phyloP scores from a whole-genome alignment of 768 basidiomycete species.

The Termitomyces sp. region DNA sequence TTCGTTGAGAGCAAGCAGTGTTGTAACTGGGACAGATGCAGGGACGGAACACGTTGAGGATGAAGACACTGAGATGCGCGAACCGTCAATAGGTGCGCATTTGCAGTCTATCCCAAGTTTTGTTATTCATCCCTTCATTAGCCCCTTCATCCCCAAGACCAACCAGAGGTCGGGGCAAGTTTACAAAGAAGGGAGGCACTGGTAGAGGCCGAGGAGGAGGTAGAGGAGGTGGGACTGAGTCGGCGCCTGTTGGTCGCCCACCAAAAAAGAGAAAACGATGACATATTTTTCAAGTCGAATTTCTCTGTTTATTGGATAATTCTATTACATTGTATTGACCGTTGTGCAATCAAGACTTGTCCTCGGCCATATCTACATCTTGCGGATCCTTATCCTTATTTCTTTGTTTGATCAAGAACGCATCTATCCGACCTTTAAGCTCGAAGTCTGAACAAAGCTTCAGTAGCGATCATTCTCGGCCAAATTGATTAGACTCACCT shows the following conservation, averaged over 20 bases:
- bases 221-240: conserved; percentile 18
- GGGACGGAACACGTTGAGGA: conserved; percentile 69
- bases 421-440: conserved; percentile 69
- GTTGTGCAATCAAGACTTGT: conserved; percentile 7
- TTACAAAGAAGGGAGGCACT: conserved; percentile 20
- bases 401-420: conserved; percentile 57
- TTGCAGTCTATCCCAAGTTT: not conserved
- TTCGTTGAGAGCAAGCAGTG: conserved; percentile 55
- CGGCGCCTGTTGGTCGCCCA: conserved; percentile 25
- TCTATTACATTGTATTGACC: not conserved
- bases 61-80: conserved; percentile 54
- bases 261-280: conserved; percentile 44
- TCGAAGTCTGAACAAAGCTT: conserved; percentile 44
- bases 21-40: conserved; percentile 64
- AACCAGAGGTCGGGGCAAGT: conserved; percentile 27
- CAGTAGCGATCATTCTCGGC: not conserved
- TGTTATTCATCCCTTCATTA: conserved; percentile 10
- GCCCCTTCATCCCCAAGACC: conserved; percentile 34
- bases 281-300: conserved; percentile 1
- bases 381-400: conserved; percentile 23
- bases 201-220: conserved; percentile 11
- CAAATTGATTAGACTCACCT: conserved; percentile 33
- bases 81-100: conserved; percentile 50
- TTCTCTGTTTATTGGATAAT: not conserved
- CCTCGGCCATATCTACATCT: conserved; percentile 11